phyloP scores from a whole-genome alignment of 805 yeast species.

The Lipomyces yamadae region DNA sequence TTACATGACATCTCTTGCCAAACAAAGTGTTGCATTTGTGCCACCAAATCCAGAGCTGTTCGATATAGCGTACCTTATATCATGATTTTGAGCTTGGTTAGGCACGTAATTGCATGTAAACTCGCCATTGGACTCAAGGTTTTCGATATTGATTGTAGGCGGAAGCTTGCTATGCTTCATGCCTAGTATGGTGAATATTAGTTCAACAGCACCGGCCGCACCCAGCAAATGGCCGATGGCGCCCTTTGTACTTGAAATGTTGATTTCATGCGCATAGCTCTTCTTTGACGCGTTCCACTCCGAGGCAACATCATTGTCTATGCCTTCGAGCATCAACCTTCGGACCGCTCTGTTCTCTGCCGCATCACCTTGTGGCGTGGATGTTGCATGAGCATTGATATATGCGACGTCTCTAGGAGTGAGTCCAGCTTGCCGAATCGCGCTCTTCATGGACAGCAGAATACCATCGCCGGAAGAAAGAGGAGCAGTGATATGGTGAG shows the following conservation, averaged over 20 bases:
- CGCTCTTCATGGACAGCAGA: slow-evolving; percentile 75
- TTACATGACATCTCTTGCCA: slow-evolving; percentile 46
- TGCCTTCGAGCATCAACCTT: slow-evolving; percentile 52
- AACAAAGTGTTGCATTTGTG: slow-evolving; percentile 77
- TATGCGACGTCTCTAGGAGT: slow-evolving; percentile 63
- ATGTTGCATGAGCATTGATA: slow-evolving; percentile 96
- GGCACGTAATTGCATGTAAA: slow-evolving; percentile 65
- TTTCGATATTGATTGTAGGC: slow-evolving; percentile 75
- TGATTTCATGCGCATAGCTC: slow-evolving; percentile 30
- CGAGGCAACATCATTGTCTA: slow-evolving; percentile 45
- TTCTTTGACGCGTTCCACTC: slow-evolving; percentile 23
- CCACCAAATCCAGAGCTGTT: slow-evolving; percentile 99
- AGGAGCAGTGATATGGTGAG: slow-evolving; percentile 92
- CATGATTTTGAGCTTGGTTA: slow-evolving; percentile 49
- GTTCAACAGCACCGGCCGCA: slow-evolving; percentile 94
- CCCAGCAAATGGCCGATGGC: slow-evolving; percentile 93
- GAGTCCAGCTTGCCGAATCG: slow-evolving; percentile 59
- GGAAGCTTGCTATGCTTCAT: slow-evolving; percentile 65
- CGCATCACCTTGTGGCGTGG: slow-evolving; percentile 84
- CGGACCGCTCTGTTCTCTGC: slow-evolving; percentile 83
- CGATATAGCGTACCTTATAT: slow-evolving; percentile 65
- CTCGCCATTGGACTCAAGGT: slow-evolving; percentile 51
- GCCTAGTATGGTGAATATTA: slow-evolving; percentile 76
- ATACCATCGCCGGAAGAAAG: slow-evolving; percentile 84
- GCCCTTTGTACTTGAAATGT: slow-evolving; percentile 84